A percentile compares a stretch with the other conserved stretches of the same genome.
Conservation (phyloP, 352 stramenopile species). For the Blastocystis sp. region DNA sequence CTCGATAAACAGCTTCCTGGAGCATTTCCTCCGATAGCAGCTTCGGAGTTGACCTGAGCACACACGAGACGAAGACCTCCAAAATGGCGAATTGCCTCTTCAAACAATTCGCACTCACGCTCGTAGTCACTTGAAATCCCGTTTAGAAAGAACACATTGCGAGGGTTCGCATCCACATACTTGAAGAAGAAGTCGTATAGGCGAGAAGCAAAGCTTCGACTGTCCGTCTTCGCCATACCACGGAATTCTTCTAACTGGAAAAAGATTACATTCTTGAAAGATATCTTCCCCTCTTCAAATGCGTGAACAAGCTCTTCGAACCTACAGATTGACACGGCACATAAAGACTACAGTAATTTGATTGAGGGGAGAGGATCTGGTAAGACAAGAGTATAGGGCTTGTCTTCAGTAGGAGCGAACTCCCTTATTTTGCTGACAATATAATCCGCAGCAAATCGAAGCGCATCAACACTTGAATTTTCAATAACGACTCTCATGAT, state of each 20-base stretch:
- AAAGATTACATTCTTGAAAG: conserved; percentile 34
- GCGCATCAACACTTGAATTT: conserved; percentile 14
- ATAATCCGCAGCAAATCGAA: conserved; percentile 46
- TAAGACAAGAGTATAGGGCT: conserved; percentile 38
- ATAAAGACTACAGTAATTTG: neutral
- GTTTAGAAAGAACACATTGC: conserved; percentile 56
- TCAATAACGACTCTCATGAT: conserved; percentile 59
- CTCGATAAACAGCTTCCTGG: conserved; percentile 40
- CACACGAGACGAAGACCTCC: conserved; percentile 27
- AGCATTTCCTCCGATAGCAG: conserved; percentile 49
- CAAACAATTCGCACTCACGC: conserved; percentile 6
- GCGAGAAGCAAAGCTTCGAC: conserved; percentile 33
- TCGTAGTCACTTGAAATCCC: conserved; percentile 12
- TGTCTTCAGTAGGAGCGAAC: neutral
- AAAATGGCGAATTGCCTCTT: neutral
- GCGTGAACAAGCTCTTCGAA: conserved; percentile 1
- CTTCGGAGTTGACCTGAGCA: conserved; percentile 29
- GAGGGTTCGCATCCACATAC: conserved; percentile 24
- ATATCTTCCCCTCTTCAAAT: conserved; percentile 2
- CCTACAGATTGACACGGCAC: neutral
- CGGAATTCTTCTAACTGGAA: conserved; percentile 61
- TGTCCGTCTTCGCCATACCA: conserved; percentile 20
- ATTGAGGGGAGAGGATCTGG: conserved; percentile 49
- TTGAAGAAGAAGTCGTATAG: conserved; percentile 61
- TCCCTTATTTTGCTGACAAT: conserved; percentile 54